phyloP scores from a whole-genome alignment of 179 eudicot genomes.

The Beta macrorhiza region DNA sequence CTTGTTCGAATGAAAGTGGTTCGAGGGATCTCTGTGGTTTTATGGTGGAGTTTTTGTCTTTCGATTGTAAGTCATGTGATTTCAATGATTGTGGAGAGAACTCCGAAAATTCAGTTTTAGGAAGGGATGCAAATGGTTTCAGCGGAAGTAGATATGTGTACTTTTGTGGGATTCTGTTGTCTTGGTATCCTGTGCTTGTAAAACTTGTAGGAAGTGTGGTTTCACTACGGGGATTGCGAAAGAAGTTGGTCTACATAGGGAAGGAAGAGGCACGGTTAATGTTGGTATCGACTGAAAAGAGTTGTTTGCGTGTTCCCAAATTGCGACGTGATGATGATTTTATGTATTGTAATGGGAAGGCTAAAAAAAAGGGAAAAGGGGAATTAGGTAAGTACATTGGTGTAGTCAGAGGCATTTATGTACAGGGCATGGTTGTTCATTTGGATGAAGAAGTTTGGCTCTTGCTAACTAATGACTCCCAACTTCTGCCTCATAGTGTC shows the following conservation, averaged over 20 bases:
- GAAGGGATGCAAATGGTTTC: slow-evolving; percentile 38
- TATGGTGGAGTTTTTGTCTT: slow-evolving; percentile 48
- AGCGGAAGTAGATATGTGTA: slow-evolving; percentile 43
- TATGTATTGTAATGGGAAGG: slow-evolving; percentile 12
- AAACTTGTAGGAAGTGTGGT: slow-evolving; percentile 49
- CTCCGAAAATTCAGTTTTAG: slow-evolving; percentile 13
- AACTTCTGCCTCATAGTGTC: slow-evolving; percentile 51
- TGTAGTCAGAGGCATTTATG: slow-evolving; percentile 57
- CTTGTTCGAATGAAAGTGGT: slow-evolving; percentile 33
- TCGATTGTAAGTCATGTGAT: slow-evolving; percentile 54
- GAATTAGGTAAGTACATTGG: slow-evolving; percentile 68
- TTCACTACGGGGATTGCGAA: slow-evolving; percentile 53
- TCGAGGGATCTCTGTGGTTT: slow-evolving; percentile 46
- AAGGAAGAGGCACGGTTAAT: slow-evolving; percentile 57
- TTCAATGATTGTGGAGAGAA: slow-evolving; percentile 27
- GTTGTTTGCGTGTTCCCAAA: slow-evolving; percentile 33
- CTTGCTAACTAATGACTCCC: slow-evolving; percentile 57
- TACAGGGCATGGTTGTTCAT: slow-evolving; percentile 77
- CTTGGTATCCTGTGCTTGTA: slow-evolving; percentile 62
- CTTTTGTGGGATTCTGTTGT: slow-evolving; percentile 51
- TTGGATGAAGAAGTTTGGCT: slow-evolving; percentile 78
- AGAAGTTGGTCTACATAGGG: slow-evolving; percentile 65
- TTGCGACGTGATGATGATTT: slow-evolving; percentile 12
- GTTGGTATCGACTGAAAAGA: slow-evolving; percentile 48
- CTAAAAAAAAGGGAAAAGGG: slow-evolving; percentile 42